These are phyloP conservation scores for Agrocybe praecox DNA, from an alignment of 768 basidiomycete genomes.

Conservation along the genomic window DNA sequence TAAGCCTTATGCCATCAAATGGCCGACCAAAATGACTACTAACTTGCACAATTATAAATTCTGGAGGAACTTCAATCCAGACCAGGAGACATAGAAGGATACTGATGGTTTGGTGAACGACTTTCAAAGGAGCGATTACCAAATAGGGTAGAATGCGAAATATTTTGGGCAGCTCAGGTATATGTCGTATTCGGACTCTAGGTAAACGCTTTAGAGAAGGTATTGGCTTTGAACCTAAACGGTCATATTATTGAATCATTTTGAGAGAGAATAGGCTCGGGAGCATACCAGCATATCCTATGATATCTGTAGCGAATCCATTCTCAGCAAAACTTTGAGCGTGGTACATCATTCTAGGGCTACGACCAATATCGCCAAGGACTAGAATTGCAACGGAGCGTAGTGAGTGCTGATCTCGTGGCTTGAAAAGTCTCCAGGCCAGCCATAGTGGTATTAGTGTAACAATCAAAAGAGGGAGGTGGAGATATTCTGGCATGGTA, in stretches of 20 bases:
- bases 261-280: conserved; percentile 11
- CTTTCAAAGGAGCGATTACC: conserved; percentile 80
- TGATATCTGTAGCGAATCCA: conserved; percentile 74
- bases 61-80: conserved; percentile 65
- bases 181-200: conserved; percentile 64
- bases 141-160: conserved; percentile 63
- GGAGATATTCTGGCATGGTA: not conserved
- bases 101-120: conserved; percentile 65
- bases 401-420: conserved; percentile 40
- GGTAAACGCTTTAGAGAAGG: conserved; percentile 71
- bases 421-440: conserved; percentile 33
- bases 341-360: conserved; percentile 99
- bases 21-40: conserved; percentile 30
- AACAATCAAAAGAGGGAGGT: conserved; percentile 19
- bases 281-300: conserved; percentile 79
- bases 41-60: conserved; percentile 91
- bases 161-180: conserved; percentile 62
- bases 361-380: conserved; percentile 93
- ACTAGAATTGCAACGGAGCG: conserved; percentile 90
- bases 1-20: not conserved
- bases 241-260: not conserved
- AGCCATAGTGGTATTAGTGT: conserved; percentile 30
- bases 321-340: conserved; percentile 87
- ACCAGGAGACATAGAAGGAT: conserved; percentile 67
- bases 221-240: conserved; percentile 74